These are phyloP conservation scores for Dryas octopetala DNA, from an alignment of 306 rosid species.

Conservation along the genomic window DNA sequence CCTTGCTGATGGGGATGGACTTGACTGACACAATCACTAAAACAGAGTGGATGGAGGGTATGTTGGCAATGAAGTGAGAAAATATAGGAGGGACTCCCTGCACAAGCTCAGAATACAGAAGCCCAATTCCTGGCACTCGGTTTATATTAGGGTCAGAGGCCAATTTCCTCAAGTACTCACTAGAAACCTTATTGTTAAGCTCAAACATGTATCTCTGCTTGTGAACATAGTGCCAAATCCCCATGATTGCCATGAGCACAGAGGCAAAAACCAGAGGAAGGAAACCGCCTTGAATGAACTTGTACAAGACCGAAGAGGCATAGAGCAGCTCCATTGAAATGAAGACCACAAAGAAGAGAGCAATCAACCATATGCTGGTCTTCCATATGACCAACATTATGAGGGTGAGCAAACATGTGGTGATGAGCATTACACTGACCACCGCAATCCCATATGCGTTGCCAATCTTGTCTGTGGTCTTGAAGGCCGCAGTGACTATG, in stretches of 20 bases:
- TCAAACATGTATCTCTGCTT: constrained; percentile 64
- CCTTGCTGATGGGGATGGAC: constrained; percentile 59
- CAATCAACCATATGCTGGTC: constrained; percentile 56
- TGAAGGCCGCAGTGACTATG: constrained; percentile 54
- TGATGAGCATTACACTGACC: constrained; percentile 63
- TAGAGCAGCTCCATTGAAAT: constrained; percentile 46
- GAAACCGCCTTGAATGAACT: constrained; percentile 69
- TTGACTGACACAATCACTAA: constrained; percentile 71
- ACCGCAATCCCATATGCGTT: constrained; percentile 88
- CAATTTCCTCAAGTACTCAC: constrained; percentile 45
- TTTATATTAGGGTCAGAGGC: constrained; percentile 35
- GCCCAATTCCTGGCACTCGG: constrained; percentile 67
- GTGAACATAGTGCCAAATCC: constrained; percentile 78
- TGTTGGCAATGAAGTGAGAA: constrained; percentile 52
- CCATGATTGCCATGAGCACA: constrained; percentile 52
- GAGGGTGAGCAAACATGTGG: constrained; percentile 53
- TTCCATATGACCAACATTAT: constrained; percentile 81
- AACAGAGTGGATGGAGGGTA: constrained; percentile 71
- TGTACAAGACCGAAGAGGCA: constrained; percentile 52
- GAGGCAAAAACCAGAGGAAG: constrained; percentile 55
- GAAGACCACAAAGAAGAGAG: constrained; percentile 44
- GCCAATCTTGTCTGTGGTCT: constrained; percentile 70
- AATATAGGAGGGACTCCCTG: constrained; percentile 88
- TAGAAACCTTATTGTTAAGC: constrained; percentile 61
- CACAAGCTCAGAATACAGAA: constrained; percentile 73